These are phyloP conservation scores for Anthracocystis walkeri DNA, from an alignment of 1,284 basidiomycete genomes.

Conservation along the genomic window DNA sequence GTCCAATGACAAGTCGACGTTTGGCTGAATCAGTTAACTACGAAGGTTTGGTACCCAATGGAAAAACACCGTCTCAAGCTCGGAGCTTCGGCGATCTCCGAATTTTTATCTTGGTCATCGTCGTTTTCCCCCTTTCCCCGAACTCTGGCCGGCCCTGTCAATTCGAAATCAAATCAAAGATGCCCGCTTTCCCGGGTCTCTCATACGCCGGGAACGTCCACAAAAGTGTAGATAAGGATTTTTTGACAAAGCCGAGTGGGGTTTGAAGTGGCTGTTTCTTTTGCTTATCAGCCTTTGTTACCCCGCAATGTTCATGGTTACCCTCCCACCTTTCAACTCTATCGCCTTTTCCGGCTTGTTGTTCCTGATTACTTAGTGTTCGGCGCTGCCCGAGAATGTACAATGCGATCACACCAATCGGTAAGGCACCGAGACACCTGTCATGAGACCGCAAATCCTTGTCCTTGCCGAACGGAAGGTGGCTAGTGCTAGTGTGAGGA, in stretches of 20 bases:
- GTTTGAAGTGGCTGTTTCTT: neutral
- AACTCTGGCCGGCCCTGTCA: neutral
- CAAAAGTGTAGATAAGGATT: conserved; percentile 7
- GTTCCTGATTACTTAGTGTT: neutral
- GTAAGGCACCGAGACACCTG: no score
- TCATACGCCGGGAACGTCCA: no score
- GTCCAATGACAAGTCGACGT: conserved; percentile 2
- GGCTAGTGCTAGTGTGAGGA: neutral
- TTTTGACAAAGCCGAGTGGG: neutral
- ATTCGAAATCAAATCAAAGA: neutral
- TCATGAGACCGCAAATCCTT: neutral
- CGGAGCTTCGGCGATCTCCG: conserved; percentile 38
- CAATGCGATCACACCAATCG: no score
- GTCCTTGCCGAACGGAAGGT: neutral
- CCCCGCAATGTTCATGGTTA: no score
- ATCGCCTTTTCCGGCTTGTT: neutral
- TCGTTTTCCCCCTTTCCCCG: neutral
- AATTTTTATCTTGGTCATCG: conserved; percentile 28
- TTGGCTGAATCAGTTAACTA: no score
- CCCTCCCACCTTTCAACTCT: neutral
- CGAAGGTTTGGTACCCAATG: conserved; percentile 19
- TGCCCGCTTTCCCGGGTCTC: conserved; percentile 1
- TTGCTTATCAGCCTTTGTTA: conserved; percentile 25
- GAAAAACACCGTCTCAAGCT: neutral
- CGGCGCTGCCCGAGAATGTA: no score